Evolutionary conservation across 192 early-diverging fungal species (phyloP), one percentile per base, ranked within the genome.

Genomic region (Coemansia aciculifera): DNA sequence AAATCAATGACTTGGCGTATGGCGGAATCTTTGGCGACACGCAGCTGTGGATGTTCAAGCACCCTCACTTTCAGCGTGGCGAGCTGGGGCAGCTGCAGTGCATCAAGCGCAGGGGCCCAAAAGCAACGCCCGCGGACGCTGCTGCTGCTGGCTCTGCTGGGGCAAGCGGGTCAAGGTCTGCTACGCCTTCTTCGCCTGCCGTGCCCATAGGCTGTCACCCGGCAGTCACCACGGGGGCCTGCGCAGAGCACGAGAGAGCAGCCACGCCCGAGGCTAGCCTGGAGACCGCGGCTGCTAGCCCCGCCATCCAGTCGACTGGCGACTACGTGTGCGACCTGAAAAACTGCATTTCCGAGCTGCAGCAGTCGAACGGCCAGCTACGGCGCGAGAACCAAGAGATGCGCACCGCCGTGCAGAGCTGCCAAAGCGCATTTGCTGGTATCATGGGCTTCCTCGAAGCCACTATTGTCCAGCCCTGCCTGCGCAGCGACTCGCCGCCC

Each of bases 31-130:
- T 74, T 59, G 73, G 71, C 49, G 78, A 78, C 36, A 56, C 68
- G 17, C 80, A 83, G 63, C 68, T 78, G 54, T 85, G 83, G 72
- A 73, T 72, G 75, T 85, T 85, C 66, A 77, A 78, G 63, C 83
- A 85, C 68, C 63, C 60, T 39, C 69, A 37, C 40, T 85, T 85
- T 64, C 75, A 66, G 11, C 69, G 73, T 46, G 78, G 61, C 60
- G 62, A 81, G 72, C 75, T 72, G 9, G 69, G 66, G 46, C 52
- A 71, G 44, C 69, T 85, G 62, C 79, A 69, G 44, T 67, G 63
- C 23, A 78, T 85, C 63, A 77, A 74, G 70, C 69, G 83, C 32
- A 73, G 80, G 23, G 80, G 80, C 32, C 65, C 75, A 46, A 74
- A 77, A 61, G 24, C 67, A 1, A 12, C 51, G 43, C 9, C 27